These are phyloP conservation scores for Kurtzmaniella quercitrusa DNA, from an alignment of 1,139 yeast species.

Conservation along the genomic window DNA sequence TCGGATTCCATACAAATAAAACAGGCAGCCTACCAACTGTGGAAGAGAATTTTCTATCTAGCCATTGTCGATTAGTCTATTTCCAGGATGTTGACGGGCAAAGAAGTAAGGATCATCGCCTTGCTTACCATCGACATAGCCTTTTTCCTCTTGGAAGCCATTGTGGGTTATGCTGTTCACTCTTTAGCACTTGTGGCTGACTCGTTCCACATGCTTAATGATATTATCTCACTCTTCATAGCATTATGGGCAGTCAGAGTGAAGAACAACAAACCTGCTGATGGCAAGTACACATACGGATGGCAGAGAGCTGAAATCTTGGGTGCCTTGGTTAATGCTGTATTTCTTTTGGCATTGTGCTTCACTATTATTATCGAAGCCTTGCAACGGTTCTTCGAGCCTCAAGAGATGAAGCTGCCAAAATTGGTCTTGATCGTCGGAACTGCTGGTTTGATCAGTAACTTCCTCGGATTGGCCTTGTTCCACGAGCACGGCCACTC, in stretches of 20 bases:
- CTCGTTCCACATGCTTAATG: conserved; percentile 96
- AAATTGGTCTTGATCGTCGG: conserved; percentile 80
- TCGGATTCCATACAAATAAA: neutral
- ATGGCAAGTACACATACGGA: conserved; percentile 87
- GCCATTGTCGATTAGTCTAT: neutral
- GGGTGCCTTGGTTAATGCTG: conserved; percentile 92
- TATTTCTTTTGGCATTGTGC: conserved; percentile 85
- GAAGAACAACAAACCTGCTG: conserved; percentile 78
- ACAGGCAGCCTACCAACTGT: neutral
- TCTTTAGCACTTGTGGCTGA: conserved; percentile 93
- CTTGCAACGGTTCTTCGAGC: conserved; percentile 78
- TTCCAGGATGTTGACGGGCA: conserved; percentile 32
- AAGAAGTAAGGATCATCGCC: conserved; percentile 71
- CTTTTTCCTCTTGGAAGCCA: conserved; percentile 82
- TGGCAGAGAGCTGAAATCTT: conserved; percentile 96
- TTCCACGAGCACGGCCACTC: conserved; percentile 90
- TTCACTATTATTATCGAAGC: conserved; percentile 92
- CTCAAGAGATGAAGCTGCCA: conserved; percentile 77
- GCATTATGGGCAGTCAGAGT: conserved; percentile 97
- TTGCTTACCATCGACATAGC: conserved; percentile 72
- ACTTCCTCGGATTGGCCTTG: conserved; percentile 74
- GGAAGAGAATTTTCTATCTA: neutral
- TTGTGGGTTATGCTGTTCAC: conserved; percentile 83
- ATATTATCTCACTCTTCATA: conserved; percentile 80
- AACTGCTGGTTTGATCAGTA: conserved; percentile 73